A percentile compares a stretch with the other conserved stretches of the same genome.
Evolutionary conservation across 1,284 basidiomycete genomes (phyloP).

Genomic region (Ganoderma resinaceum): DNA sequence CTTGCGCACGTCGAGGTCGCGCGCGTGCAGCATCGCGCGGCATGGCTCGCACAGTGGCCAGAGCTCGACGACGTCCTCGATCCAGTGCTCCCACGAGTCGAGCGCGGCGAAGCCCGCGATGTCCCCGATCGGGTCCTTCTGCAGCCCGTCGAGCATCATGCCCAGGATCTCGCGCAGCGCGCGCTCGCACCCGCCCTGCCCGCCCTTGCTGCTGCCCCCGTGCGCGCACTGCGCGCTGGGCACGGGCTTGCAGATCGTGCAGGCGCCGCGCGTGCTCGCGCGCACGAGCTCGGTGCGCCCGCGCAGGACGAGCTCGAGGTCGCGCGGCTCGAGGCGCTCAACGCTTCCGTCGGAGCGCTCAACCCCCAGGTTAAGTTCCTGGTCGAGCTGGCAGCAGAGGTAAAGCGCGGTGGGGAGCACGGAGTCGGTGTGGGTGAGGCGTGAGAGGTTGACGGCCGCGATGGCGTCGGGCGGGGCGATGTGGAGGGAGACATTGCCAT

Average conservation of each 20-base stretch:
- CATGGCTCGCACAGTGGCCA: slow-evolving; percentile 33
- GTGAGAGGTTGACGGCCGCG: slow-evolving; percentile 32
- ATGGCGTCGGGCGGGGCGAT: slow-evolving; percentile 31
- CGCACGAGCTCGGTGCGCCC: slow-evolving; percentile 33
- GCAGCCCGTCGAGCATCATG: slow-evolving; percentile 33
- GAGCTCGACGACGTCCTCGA: slow-evolving; percentile 33
- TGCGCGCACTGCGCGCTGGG: slow-evolving; percentile 27
- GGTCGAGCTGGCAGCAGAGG: slow-evolving; percentile 34
- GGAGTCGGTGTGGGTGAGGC: slow-evolving; percentile 29
- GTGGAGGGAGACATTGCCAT: slow-evolving; percentile 28
- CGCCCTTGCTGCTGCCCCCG: not conserved
- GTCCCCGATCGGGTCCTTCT: slow-evolving; percentile 33
- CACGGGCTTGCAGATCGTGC: slow-evolving; percentile 27
- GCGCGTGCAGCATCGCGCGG: slow-evolving; percentile 30
- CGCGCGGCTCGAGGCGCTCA: slow-evolving; percentile 28
- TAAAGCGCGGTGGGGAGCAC: slow-evolving; percentile 34
- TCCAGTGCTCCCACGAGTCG: slow-evolving; percentile 34
- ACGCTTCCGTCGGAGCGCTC: slow-evolving; percentile 27
- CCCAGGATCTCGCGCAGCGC: slow-evolving; percentile 29
- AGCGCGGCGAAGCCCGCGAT: slow-evolving; percentile 32
- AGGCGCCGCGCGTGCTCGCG: slow-evolving; percentile 31
- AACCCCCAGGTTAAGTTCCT: slow-evolving; percentile 27
- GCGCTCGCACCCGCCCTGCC: slow-evolving; percentile 26
- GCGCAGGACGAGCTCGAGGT: slow-evolving; percentile 31
- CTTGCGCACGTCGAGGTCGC: slow-evolving; percentile 28